Percentiles rank a stretch among this genome's conserved stretches.
Evolutionary conservation across 139 green algal species (phyloP).

Genomic region (Chlorella sorokiniana): DNA sequence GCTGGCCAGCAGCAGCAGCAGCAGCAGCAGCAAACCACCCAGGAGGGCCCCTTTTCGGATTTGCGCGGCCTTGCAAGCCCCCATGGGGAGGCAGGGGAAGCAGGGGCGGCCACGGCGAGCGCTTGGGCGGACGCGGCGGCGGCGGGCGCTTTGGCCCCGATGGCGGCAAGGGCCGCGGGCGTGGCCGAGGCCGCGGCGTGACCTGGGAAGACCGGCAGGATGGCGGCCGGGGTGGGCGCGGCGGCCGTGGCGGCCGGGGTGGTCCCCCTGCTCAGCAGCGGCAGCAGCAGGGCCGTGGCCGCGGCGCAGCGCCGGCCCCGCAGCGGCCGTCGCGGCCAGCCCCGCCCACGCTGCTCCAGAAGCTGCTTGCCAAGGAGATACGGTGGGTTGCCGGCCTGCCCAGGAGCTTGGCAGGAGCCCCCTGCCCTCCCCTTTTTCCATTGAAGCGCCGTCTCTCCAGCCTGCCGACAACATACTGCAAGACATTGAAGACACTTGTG

Average conservation of each 20-base stretch:
- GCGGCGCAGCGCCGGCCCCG: no score
- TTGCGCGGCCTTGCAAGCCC: not conserved
- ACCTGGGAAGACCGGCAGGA: constrained; percentile 17
- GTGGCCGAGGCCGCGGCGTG: constrained; percentile 3
- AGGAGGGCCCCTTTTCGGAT: not conserved
- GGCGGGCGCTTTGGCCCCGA: not conserved
- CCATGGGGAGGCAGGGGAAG: not conserved
- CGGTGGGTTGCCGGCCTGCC: constrained; percentile 20
- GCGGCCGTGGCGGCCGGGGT: not conserved
- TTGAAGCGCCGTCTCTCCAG: not conserved
- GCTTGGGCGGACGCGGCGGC: not conserved
- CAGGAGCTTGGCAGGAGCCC: no score
- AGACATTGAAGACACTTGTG: no score
- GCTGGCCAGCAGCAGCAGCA: constrained; percentile 10
- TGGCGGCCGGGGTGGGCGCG: not conserved
- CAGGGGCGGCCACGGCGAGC: not conserved
- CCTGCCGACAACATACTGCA: not conserved
- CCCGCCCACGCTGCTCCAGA: constrained; percentile 57
- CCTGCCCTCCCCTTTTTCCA: no score
- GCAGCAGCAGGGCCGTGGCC: constrained; percentile 2
- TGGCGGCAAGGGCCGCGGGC: not conserved
- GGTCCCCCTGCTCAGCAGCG: not conserved
- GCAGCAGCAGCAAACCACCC: not conserved
- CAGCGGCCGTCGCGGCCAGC: constrained; percentile 18
- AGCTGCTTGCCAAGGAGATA: constrained; percentile 66